phyloP scores from a whole-genome alignment of 257 asterid genomes.

The Nemophila menziesii region DNA sequence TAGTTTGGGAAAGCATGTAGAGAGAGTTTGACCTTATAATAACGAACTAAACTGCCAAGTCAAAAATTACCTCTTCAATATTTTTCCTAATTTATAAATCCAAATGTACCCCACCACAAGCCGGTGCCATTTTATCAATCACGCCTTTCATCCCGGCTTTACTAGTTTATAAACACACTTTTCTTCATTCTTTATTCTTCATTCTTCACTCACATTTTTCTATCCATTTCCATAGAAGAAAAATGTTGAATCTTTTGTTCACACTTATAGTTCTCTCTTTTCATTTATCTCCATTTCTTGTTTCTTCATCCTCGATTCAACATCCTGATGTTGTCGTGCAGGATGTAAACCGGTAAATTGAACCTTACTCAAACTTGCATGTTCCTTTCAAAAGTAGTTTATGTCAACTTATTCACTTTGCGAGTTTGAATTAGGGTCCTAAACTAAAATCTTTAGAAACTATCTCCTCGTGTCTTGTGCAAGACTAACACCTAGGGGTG shows the following conservation, averaged over 20 bases:
- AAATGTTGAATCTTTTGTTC: slow-evolving; percentile 13
- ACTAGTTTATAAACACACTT: slow-evolving; percentile 21
- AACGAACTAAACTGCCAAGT: slow-evolving; percentile 26
- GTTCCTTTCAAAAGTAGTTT: too few relatives aligned
- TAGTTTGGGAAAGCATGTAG: too few relatives aligned
- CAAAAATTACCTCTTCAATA: slow-evolving; percentile 20
- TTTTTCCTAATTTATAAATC: slow-evolving; percentile 8
- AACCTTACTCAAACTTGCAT: neutral
- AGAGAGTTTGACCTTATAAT: neutral
- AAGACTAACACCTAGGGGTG: too few relatives aligned
- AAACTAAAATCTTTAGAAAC: too few relatives aligned
- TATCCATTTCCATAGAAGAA: neutral
- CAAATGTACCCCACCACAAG: slow-evolving; percentile 25
- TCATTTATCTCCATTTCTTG: slow-evolving; percentile 9
- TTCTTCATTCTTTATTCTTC: slow-evolving; percentile 6
- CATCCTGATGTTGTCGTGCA: slow-evolving; percentile 49
- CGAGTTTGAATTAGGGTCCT: too few relatives aligned
- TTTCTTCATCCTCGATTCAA: slow-evolving; percentile 17
- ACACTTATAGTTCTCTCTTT: slow-evolving; percentile 10
- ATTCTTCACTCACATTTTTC: slow-evolving; percentile 2
- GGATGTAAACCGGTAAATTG: slow-evolving; percentile 45
- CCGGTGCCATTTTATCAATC: slow-evolving; percentile 26
- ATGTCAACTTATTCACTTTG: too few relatives aligned
- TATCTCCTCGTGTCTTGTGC: too few relatives aligned
- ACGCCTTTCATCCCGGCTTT: slow-evolving; percentile 63